Evolutionary conservation across 805 yeast species (phyloP).

Genomic region (Candida pseudofarinosa): DNA sequence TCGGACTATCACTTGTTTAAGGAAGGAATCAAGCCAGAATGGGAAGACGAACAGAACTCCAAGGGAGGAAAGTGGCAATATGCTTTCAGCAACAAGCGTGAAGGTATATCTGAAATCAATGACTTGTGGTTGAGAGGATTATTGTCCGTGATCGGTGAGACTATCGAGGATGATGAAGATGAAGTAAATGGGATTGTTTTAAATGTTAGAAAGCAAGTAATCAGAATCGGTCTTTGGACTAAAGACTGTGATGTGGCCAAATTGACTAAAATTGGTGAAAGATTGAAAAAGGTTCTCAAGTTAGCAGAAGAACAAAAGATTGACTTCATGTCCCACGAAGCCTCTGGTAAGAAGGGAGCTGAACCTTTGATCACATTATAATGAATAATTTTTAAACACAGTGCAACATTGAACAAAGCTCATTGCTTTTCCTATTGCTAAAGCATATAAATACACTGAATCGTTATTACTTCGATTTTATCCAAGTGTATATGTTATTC

Average conservation of each 20-base stretch:
- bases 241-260: slow-evolving; percentile 63
- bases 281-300: slow-evolving; percentile 80
- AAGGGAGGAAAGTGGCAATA: slow-evolving; percentile 90
- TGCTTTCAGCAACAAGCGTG: slow-evolving; percentile 66
- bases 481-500: slow-evolving; percentile 4
- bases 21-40: slow-evolving; percentile 93
- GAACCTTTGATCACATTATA: slow-evolving; percentile 33
- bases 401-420: background rate
- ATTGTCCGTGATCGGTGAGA: slow-evolving; percentile 90
- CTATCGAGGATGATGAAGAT: slow-evolving; percentile 76
- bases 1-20: slow-evolving; percentile 95
- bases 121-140: slow-evolving; percentile 90
- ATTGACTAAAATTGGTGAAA: slow-evolving; percentile 73
- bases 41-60: slow-evolving; percentile 90
- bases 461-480: slow-evolving; percentile 1
- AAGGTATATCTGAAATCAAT: slow-evolving; percentile 59
- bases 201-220: slow-evolving; percentile 76
- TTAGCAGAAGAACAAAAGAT: slow-evolving; percentile 69
- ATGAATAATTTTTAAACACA: slow-evolving; percentile 3
- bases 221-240: slow-evolving; percentile 92
- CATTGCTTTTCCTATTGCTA: background rate
- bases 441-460: background rate
- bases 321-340: slow-evolving; percentile 74
- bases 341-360: slow-evolving; percentile 38
- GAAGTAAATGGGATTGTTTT: slow-evolving; percentile 94